These are phyloP conservation scores for Gynostemma pentaphyllum DNA, from an alignment of 306 rosid genomes.

Conservation along the genomic window DNA sequence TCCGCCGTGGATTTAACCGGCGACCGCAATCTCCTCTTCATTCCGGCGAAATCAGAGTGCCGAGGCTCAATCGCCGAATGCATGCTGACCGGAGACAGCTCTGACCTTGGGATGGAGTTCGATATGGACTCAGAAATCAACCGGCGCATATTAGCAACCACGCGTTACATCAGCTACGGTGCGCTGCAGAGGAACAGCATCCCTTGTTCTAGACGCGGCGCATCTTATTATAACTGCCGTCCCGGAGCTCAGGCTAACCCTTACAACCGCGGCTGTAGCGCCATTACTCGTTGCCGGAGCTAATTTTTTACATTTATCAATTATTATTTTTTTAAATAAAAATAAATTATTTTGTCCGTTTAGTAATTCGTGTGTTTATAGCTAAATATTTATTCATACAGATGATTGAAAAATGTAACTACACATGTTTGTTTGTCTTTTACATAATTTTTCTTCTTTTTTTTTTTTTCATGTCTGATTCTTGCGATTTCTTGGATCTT, in stretches of 20 bases:
- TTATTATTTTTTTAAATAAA: neutral
- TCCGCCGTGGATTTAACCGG: neutral
- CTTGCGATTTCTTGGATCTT: neutral
- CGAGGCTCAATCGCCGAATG: conserved; percentile 27
- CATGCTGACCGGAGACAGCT: conserved; percentile 36
- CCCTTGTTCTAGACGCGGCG: conserved; percentile 90
- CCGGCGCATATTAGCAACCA: conserved; percentile 69
- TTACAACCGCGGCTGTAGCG: conserved; percentile 70
- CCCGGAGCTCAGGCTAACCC: conserved; percentile 93
- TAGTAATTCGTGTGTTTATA: conserved; percentile 6
- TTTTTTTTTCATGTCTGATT: neutral
- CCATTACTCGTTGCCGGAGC: conserved; percentile 76
- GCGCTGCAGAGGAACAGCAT: conserved; percentile 84
- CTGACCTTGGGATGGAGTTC: conserved; percentile 37
- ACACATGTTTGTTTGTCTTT: neutral
- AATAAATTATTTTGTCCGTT: neutral
- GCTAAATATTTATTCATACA: conserved; percentile 1
- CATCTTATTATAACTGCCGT: conserved; percentile 91
- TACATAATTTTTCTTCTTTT: neutral
- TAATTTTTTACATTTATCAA: neutral
- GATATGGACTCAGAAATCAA: conserved; percentile 9
- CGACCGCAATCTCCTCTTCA: neutral
- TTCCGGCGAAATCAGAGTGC: neutral
- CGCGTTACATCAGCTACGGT: conserved; percentile 77
- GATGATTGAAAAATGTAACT: conserved; percentile 2